Base-by-base conservation (phyloP, 306 rosid species). In the Cicer bijugum region DNA sequence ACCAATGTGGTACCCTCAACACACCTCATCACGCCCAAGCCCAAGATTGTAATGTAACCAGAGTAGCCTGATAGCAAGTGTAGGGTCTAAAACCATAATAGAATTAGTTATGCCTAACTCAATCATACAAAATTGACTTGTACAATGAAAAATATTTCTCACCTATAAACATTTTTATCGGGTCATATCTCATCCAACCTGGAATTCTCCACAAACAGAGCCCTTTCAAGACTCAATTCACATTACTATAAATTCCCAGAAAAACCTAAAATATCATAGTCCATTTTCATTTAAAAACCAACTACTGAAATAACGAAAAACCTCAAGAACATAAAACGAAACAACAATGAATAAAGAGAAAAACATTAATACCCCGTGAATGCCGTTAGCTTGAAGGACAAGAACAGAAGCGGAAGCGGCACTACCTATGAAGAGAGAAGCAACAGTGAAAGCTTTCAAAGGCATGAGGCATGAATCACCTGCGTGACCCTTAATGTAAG, bases 371-470 rank as follows among this genome's bases (percentile, higher is more conserved):
- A 91, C 98, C 90, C 84, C 78, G 78, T 77, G 84, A 71, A 93
- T 84, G 43, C 90, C 91, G 17, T 84, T 82, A 20, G 87, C 61
- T 19, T 83, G 88, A 70, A 93, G 86, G 72, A 72, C 63, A 9
- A 90, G 75, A 8, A 85, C 5, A 82, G 90, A 64, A 40, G 96
- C 86, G 16, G 96, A 85, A 82, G 97, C 91, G 15, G 82, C 76
- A 37, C 84, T 80, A 28, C 96, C 88, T 59, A 93, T 83, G 80
- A 89, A 84, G 81, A 93, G 97, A 59, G 98, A 91, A 14, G 97
- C 98, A 58, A 93, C 91, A 58, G 80, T 83, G 70, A 86, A 91
- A 73, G 98, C 97, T 58, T 85, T 84, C 28, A 91, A 1, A 14
- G 98, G 98, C 98, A 93, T 91, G 76, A 81, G 20, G 40, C 81